Evolutionary conservation across 2,329 filamentous ascomycete species (phyloP).

Genomic region (Penicillium capsulatum): DNA sequence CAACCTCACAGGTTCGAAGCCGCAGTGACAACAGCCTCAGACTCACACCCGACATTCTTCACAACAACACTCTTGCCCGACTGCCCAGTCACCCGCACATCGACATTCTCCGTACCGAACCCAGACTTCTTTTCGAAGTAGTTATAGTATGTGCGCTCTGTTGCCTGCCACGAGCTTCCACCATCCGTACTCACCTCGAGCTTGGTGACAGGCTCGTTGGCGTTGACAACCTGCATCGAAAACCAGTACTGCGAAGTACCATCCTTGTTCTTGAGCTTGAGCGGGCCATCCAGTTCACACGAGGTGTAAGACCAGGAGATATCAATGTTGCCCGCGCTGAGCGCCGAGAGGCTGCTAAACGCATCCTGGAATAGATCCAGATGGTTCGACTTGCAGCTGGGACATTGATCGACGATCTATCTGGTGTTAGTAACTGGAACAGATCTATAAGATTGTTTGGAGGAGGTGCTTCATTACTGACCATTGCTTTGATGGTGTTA

Average conservation of each 20-base stretch:
- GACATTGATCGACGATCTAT: constrained; percentile 56
- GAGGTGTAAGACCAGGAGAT: constrained; percentile 49
- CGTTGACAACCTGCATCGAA: constrained; percentile 62
- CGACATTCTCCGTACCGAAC: constrained; percentile 53
- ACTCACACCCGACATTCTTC: constrained; percentile 42
- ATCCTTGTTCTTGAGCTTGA: constrained; percentile 52
- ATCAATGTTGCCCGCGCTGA: constrained; percentile 47
- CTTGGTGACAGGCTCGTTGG: constrained; percentile 53
- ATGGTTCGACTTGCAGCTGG: constrained; percentile 51
- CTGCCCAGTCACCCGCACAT: constrained; percentile 54
- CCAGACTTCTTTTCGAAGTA: constrained; percentile 59
- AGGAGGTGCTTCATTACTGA: constrained; percentile 37
- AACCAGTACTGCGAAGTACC: constrained; percentile 51
- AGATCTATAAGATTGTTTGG: too few species aligned
- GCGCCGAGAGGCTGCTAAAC: constrained; percentile 47
- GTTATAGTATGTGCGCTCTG: constrained; percentile 54
- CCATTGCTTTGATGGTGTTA: constrained; percentile 61
- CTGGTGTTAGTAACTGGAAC: too few species aligned
- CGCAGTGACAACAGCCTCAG: constrained; percentile 21
- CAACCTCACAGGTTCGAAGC: constrained; percentile 22
- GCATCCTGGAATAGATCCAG: constrained; percentile 54
- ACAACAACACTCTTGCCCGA: constrained; percentile 52
- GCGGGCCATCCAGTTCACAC: constrained; percentile 50
- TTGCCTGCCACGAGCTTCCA: constrained; percentile 56
- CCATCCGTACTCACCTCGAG: constrained; percentile 61